Evolutionary conservation across 1,284 basidiomycete genomes (phyloP).

Genomic region (Ustilago curta): DNA sequence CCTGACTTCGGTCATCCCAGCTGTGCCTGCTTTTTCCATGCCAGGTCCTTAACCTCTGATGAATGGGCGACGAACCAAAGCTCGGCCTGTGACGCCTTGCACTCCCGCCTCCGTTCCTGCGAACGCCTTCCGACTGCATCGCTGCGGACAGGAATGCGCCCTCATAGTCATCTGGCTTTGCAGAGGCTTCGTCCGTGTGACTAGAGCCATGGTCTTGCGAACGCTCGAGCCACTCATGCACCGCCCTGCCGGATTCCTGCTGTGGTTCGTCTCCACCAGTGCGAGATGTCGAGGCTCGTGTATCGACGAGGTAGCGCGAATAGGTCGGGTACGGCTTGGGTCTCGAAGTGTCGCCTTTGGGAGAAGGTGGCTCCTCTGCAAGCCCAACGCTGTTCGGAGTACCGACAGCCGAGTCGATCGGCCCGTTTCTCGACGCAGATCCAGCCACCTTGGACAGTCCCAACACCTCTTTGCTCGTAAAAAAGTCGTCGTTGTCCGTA

Average conservation of each 20-base stretch:
- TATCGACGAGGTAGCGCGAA: conserved; percentile 29
- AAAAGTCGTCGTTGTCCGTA: conserved; percentile 52
- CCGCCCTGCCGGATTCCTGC: conserved; percentile 14
- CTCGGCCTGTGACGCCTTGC: conserved; percentile 18
- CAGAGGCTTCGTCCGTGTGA: background rate
- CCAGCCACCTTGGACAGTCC: conserved; percentile 33
- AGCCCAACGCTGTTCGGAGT: conserved; percentile 36
- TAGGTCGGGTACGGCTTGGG: conserved; percentile 50
- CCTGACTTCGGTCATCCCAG: conserved; percentile 65
- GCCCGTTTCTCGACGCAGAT: conserved; percentile 8
- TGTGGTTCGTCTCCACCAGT: conserved; percentile 5
- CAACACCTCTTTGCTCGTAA: conserved; percentile 33
- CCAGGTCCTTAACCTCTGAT: conserved; percentile 25
- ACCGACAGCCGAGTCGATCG: conserved; percentile 30
- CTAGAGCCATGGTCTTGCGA: background rate
- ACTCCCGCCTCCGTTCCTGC: conserved; percentile 1
- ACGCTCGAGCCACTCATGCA: conserved; percentile 40
- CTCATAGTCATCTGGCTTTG: conserved; percentile 3
- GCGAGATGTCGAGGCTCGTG: conserved; percentile 14
- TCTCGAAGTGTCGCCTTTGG: conserved; percentile 7
- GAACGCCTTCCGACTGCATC: conserved; percentile 11
- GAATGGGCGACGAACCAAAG: conserved; percentile 32
- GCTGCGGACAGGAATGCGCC: conserved; percentile 20
- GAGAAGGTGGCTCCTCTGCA: conserved; percentile 18
- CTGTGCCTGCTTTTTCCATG: conserved; percentile 33